Evolutionary conservation across 1,139 yeast species (phyloP), one percentile per base, ranked within the genome.

Genomic region (Sugiyamaella grinbergsii): DNA sequence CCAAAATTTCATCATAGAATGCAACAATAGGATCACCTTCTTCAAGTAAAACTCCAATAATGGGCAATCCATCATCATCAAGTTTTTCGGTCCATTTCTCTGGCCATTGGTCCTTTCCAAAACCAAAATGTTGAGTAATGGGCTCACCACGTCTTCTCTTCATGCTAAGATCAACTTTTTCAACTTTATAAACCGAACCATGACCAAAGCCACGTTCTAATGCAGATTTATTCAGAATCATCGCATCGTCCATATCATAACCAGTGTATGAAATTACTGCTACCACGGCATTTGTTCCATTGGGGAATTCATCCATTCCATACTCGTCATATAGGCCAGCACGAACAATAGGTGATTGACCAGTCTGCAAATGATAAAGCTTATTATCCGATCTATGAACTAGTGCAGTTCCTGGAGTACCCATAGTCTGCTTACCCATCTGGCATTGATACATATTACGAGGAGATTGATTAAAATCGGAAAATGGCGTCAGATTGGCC

Each of bases 351-450:
- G 99, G 99, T 1, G 98, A 88, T 75, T 93, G 98, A 48, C 98
- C 98, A 39, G 89, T 79, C 72, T 93, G 98, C 61, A 93, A 75
- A 64, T 95, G 83, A 72, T 93, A 93, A 55, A 93, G 74, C 70
- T 91, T 94, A 74, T 94, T 94, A 70, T 93, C 99, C 0, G 96
- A 86, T 71, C 99, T 81, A 69, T 91, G 96, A 42, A 77, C 81
- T 53, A 93, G 75, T 0, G 96, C 97, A 53, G 93, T 96, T 73
- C 98, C 98, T 6, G 98, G 98, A 4, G 98, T 93, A 73, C 99
- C 99, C 98, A 93, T 93, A 20, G 99, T 93, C 77, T 93, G 99
- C 74, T 93, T 93, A 81, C 98, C 98, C 99, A 93, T 93, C 79
- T 94, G 98, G 76, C 99, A 93, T 75, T 93, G 99, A 70, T 93